These are phyloP conservation scores for Ocimum tenuiflorum DNA, from an alignment of 257 asterid genomes.

Conservation along the genomic window DNA sequence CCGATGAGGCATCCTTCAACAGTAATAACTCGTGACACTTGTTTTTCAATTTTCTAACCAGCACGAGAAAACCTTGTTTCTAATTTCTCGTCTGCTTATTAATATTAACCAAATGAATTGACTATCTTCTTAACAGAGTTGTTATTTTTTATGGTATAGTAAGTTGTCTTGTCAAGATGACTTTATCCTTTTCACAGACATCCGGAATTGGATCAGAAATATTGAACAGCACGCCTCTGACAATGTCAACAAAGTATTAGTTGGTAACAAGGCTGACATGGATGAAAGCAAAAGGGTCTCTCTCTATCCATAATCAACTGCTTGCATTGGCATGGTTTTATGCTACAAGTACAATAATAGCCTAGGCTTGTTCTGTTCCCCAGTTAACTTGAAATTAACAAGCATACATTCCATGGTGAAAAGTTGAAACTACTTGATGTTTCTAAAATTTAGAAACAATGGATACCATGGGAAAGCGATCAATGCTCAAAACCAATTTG, in stretches of 20 bases:
- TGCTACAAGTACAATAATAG: neutral
- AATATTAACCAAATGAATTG: neutral
- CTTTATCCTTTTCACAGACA: constrained; percentile 32
- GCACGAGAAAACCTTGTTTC: neutral
- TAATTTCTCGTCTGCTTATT: neutral
- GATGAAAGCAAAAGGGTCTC: constrained; percentile 70
- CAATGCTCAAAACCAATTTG: neutral
- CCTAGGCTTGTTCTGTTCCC: too few relatives aligned
- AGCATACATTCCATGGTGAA: too few relatives aligned
- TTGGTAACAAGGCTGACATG: constrained; percentile 75
- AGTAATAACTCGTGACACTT: constrained; percentile 31
- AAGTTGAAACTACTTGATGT: too few relatives aligned
- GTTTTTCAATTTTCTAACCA: constrained; percentile 1
- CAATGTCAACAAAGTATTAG: constrained; percentile 61
- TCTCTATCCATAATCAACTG: neutral
- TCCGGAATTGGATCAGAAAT: constrained; percentile 69
- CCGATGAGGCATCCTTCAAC: constrained; percentile 66
- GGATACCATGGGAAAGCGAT: neutral
- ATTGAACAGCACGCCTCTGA: constrained; percentile 72
- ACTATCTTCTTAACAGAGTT: neutral
- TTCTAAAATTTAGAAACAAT: too few relatives aligned
- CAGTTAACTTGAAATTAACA: too few relatives aligned
- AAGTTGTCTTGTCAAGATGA: constrained; percentile 18
- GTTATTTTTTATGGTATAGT: neutral
- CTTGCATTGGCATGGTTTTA: neutral